Evolutionary conservation across 768 basidiomycete species (phyloP), one percentile per base, ranked within the genome.

Genomic region (Podaxis sp.): DNA sequence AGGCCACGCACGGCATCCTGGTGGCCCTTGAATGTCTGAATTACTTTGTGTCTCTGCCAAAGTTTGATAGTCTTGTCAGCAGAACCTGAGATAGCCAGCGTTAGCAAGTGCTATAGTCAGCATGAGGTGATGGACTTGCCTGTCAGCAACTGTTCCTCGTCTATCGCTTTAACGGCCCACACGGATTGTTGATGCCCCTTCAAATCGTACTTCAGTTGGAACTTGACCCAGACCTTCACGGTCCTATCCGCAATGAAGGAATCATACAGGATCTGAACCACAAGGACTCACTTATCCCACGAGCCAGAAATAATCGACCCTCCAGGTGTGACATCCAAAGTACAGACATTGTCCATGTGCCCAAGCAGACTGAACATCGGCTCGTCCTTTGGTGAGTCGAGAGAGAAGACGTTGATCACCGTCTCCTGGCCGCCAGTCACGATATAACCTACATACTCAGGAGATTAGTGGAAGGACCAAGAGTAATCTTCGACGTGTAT

Each of bases 21-120:
- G 72, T 99, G 97, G 2, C 95, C 96, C 38, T 79, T 79, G 70
- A 86, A 98, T 9, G 88, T 92, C 47, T 84, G 84, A 9, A 93
- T 64, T 25, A 74, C 76, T 72, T 92, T 91, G 72, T 90, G 85
- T 64, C 87, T 81, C 55, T 85, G 76, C 91, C 95, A 98, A 21
- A 95, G 77, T 67, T 89, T 91, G 72, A 99, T 95, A 21, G 90
- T 89, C 75, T 89, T 95, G 75, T 99, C 97, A 50, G 97, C 97
- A 32, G 96, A 96, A 51, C 86, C 96, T 93, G 37, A 57, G 21
- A 55, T 50, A 27, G 7, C n/a, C 23, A 16, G 40, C 27, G 53
- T 68, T 50, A 61, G 42, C 36, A 27, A 25, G 35, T 50, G 36
- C 38, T 38, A 13, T 28, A 4, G 9, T 10, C 27, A 38, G 4